Evolutionary conservation across 441 rosid species (phyloP).

Genomic region (Gossypium davidsonii): DNA sequence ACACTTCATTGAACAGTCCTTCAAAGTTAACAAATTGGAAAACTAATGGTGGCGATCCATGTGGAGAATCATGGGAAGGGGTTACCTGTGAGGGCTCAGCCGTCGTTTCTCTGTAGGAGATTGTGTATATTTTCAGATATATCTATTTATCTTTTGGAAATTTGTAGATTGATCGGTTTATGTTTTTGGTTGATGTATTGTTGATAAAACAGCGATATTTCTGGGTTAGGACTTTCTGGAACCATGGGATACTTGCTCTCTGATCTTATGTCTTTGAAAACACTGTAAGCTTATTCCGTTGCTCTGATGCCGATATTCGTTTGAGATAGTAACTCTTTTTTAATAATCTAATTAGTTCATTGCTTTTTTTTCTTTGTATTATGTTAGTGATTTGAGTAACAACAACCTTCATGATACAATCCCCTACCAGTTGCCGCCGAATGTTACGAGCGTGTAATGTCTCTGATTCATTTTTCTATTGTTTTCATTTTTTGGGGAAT

Average conservation of each 20-base stretch:
- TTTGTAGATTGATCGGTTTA: conserved; percentile 8
- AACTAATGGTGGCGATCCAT: conserved; percentile 74
- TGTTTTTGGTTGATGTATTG: conserved; percentile 12
- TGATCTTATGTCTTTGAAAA: conserved; percentile 59
- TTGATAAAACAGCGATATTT: conserved; percentile 50
- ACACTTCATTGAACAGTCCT: conserved; percentile 71
- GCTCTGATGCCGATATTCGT: neutral
- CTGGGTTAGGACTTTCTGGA: conserved; percentile 72
- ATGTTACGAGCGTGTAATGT: conserved; percentile 87
- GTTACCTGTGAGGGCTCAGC: conserved; percentile 77
- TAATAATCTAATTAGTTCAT: conserved; percentile 19
- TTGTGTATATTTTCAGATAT: conserved; percentile 1
- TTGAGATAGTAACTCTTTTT: conserved; percentile 11
- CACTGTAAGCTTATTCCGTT: conserved; percentile 42
- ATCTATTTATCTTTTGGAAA: neutral
- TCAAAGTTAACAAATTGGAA: conserved; percentile 84
- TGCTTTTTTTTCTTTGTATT: conserved; percentile 5
- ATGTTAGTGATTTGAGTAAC: conserved; percentile 71
- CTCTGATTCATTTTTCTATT: conserved; percentile 12
- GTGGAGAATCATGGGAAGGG: conserved; percentile 93
- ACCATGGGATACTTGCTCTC: conserved; percentile 88
- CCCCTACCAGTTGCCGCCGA: conserved; percentile 92
- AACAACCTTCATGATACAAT: conserved; percentile 74
- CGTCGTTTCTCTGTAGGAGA: conserved; percentile 74
- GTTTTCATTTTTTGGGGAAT: neutral